Percentiles rank a stretch among this genome's conserved stretches.
Evolutionary conservation across 2,329 filamentous ascomycete species (phyloP).

Genomic region (Arthrobotrys pseudoclavata): DNA sequence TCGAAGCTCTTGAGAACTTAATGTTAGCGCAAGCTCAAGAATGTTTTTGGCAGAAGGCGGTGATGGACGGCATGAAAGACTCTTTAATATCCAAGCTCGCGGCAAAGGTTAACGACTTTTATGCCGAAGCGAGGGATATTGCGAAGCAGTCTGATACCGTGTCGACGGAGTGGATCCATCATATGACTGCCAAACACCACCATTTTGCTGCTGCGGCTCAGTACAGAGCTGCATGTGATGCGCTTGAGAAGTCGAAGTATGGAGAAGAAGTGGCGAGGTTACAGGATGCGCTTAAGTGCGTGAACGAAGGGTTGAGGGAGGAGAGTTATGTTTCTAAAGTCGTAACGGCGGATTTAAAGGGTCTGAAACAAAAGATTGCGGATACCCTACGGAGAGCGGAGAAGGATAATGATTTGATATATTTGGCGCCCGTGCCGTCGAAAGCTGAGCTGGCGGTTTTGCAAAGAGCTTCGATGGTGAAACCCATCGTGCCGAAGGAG

Average conservation of each 20-base stretch:
- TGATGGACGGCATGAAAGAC: slow-evolving; percentile 93
- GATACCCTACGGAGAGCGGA: slow-evolving; percentile 93
- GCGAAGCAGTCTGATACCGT: slow-evolving; percentile 90
- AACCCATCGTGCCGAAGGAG: slow-evolving; percentile 82
- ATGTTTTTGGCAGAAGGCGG: slow-evolving; percentile 98
- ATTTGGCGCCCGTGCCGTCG: slow-evolving; percentile 85
- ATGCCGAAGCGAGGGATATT: slow-evolving; percentile 84
- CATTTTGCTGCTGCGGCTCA: slow-evolving; percentile 97
- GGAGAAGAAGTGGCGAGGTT: slow-evolving; percentile 94
- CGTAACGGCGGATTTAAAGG: slow-evolving; percentile 84
- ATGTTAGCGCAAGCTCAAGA: slow-evolving; percentile 94
- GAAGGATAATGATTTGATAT: slow-evolving; percentile 96
- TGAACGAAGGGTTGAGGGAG: slow-evolving; percentile 88
- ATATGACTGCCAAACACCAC: slow-evolving; percentile 96
- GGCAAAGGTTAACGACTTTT: slow-evolving; percentile 90
- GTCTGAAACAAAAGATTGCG: slow-evolving; percentile 82
- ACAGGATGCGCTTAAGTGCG: slow-evolving; percentile 83
- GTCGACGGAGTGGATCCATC: slow-evolving; percentile 83
- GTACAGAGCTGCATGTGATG: slow-evolving; percentile 89
- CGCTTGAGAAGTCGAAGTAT: slow-evolving; percentile 91
- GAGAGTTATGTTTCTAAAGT: slow-evolving; percentile 83
- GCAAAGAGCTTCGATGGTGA: slow-evolving; percentile 90
- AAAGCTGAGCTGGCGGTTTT: slow-evolving; percentile 89
- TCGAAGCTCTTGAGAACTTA: slow-evolving; percentile 85
- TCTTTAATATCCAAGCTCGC: slow-evolving; percentile 91